These are phyloP conservation scores for Exserohilum rostratum DNA, from an alignment of 2,329 filamentous ascomycete species.

Conservation along the genomic window DNA sequence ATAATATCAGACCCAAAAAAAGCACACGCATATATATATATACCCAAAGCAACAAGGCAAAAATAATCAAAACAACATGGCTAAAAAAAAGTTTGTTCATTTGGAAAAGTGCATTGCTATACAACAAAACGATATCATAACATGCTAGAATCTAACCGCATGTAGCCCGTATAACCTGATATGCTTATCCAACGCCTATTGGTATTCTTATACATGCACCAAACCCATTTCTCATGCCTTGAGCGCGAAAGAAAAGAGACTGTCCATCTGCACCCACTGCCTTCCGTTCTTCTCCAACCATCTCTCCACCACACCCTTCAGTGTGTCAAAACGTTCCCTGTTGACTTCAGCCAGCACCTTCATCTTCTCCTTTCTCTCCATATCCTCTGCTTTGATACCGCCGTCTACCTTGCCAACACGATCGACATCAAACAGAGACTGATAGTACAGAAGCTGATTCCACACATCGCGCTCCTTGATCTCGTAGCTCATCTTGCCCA, in stretches of 20 bases:
- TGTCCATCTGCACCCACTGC: slow-evolving; percentile 94
- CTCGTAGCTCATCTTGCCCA: slow-evolving; percentile 87
- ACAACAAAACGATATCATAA: slow-evolving; percentile 6
- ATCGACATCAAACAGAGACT: slow-evolving; percentile 86
- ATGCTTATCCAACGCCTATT: not conserved
- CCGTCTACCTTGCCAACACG: slow-evolving; percentile 65
- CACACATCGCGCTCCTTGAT: slow-evolving; percentile 88
- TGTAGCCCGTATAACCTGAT: not conserved
- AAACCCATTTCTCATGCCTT: slow-evolving; percentile 21
- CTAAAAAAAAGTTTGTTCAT: slow-evolving; percentile 3
- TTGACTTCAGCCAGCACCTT: slow-evolving; percentile 81
- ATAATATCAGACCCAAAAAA: not conserved
- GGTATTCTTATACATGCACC: slow-evolving; percentile 3
- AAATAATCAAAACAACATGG: not conserved
- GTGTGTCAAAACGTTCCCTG: slow-evolving; percentile 74
- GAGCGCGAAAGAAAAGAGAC: slow-evolving; percentile 71
- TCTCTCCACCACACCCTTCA: slow-evolving; percentile 77
- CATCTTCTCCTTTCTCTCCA: slow-evolving; percentile 58
- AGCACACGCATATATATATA: slow-evolving; percentile 10
- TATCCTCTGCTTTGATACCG: slow-evolving; percentile 62
- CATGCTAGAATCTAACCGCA: not conserved
- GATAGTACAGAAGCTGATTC: slow-evolving; percentile 91
- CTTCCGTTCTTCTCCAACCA: slow-evolving; percentile 89
- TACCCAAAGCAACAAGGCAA: slow-evolving; percentile 14
- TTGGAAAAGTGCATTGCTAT: slow-evolving; percentile 4